These are phyloP conservation scores for Colletotrichum sidae DNA, from an alignment of 2,329 filamentous ascomycete genomes.

Conservation along the genomic window DNA sequence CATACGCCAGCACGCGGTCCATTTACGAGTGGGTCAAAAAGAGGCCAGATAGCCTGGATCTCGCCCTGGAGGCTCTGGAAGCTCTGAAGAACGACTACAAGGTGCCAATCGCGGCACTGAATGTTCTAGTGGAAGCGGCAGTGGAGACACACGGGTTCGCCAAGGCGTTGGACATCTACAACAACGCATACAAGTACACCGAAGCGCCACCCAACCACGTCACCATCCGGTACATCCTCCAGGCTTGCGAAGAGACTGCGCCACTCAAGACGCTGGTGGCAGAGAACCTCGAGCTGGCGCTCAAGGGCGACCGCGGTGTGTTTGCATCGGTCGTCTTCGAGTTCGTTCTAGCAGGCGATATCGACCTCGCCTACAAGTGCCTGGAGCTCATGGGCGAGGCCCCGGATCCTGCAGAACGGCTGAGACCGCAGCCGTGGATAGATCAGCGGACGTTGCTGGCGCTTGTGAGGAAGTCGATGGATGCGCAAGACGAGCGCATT, in stretches of 20 bases:
- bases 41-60: conserved; percentile 56
- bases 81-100: conserved; percentile 54
- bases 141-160: conserved; percentile 45
- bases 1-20: conserved; percentile 70
- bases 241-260: conserved; percentile 42
- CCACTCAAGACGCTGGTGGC: conserved; percentile 43
- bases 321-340: conserved; percentile 31
- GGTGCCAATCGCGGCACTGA: conserved; percentile 51
- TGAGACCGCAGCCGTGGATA: conserved; percentile 15
- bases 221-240: conserved; percentile 47
- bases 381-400: conserved; percentile 28
- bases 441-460: conserved; percentile 24
- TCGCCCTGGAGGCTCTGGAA: conserved; percentile 68
- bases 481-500: conserved; percentile 33
- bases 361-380: conserved; percentile 34
- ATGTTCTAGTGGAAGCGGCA: conserved; percentile 50
- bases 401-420: neutral
- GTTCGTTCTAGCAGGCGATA: conserved; percentile 21
- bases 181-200: conserved; percentile 44
- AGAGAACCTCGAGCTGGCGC: conserved; percentile 44
- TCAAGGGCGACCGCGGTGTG: conserved; percentile 25
- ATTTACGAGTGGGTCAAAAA: conserved; percentile 68
- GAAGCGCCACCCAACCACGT: conserved; percentile 42
- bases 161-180: conserved; percentile 48
- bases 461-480: conserved; percentile 30